Base-by-base conservation (phyloP, 192 early-diverging fungal species). In the Lobosporangium transversale region DNA sequence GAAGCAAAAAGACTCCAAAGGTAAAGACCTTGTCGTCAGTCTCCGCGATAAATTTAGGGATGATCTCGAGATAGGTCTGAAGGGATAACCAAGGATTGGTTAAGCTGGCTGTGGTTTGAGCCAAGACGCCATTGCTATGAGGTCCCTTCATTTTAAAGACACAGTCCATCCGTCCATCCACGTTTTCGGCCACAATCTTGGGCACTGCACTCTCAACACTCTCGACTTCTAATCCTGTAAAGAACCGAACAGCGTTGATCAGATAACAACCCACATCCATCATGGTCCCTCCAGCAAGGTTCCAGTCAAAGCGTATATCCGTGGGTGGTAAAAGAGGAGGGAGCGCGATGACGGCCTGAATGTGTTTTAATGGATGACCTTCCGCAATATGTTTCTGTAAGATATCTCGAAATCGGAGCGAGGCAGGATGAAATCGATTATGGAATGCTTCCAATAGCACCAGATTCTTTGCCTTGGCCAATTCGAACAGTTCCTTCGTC, bases 371-470 rank as follows among this genome's bases (percentile, higher is more conserved):
- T 6, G 52, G 33, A 26, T 75, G 67, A 6, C 70, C 74, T 4
- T 54, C 23, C 0, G 50, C 40, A 23, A 75, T 43, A 40, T 75
- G 71, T 1, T 36, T 57, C 7, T 63, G 55, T 0, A 78, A 17
- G 27, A 71, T 4, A 3, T 76, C 29, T 1, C 59, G 55, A 50
- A 83, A 83, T 10, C n/a, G n/a, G 40, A 66, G 30, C 1, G 63
- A 44, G 1, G 78, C 66, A 18, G 71, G 80, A 56, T 83, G 80
- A 43, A 70, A 76, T 1, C 68, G 58, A n/a, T 66, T 84, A 51
- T 82, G 78, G 42, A 74, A 81, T 2, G 83, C 83, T 40, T 84
- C 83, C 3, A 83, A 33, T 9, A 84, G 52, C 10, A 84, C 62
- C 23, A 63, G 29, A 37, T 83, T 73, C 51, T 83, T 59, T 43